phyloP scores from a whole-genome alignment of 139 green algal genomes.

The Picochlorum sp. region DNA sequence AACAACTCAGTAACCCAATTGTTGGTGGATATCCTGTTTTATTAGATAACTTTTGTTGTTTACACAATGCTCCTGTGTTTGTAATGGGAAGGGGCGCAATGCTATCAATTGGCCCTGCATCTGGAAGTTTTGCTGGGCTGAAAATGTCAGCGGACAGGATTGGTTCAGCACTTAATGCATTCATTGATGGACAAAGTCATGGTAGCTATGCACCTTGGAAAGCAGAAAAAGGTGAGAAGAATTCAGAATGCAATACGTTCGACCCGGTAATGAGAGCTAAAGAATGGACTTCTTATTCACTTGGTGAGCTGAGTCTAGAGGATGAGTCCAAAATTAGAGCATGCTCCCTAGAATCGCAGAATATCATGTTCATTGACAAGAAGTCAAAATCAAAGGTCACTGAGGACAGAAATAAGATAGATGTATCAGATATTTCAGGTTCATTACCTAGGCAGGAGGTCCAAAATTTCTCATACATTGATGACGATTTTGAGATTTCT shows the following conservation, averaged over 20 bases:
- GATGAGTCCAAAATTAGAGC: not conserved
- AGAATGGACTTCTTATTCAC: not conserved
- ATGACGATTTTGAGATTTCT: slow-evolving; percentile 20
- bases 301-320: not conserved
- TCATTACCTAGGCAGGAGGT: slow-evolving; percentile 1
- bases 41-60: slow-evolving; percentile 1
- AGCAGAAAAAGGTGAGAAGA: not conserved
- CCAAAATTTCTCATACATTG: slow-evolving; percentile 18
- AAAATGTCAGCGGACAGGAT: slow-evolving; percentile 17
- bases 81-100: slow-evolving; percentile 5
- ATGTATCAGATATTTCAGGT: slow-evolving; percentile 12
- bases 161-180: not conserved
- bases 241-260: not conserved
- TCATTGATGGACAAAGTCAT: slow-evolving; percentile 1
- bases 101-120: slow-evolving; percentile 9
- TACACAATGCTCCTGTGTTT: slow-evolving; percentile 9
- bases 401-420: slow-evolving; percentile 4
- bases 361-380: not conserved
- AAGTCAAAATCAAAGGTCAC: not conserved
- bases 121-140: slow-evolving; percentile 15
- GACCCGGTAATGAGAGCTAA: not conserved
- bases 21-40: slow-evolving; percentile 12
- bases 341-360: not conserved
- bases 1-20: not conserved
- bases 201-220: not conserved